Conservation (phyloP, 805 yeast species). For the Pichia pseudocactophila region DNA sequence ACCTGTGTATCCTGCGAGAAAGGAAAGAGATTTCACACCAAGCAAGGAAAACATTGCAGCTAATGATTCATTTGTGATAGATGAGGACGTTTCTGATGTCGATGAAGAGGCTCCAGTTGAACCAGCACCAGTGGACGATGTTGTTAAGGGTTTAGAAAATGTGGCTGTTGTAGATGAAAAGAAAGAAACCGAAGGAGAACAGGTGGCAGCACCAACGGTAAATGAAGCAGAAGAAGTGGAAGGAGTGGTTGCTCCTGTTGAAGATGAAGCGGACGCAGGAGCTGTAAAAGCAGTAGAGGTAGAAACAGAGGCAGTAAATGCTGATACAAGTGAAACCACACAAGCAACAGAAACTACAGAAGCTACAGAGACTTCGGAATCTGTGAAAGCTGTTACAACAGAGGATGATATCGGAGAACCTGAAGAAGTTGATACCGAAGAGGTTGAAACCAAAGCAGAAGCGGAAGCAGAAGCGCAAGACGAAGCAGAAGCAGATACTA, state of each 20-base stretch:
- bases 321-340: constrained; percentile 4
- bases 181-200: no score
- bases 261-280: no score
- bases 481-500: neutral
- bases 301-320: constrained; percentile 9
- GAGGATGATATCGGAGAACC: constrained; percentile 4
- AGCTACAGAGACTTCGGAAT: constrained; percentile 3
- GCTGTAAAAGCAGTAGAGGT: constrained; percentile 3
- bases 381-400: constrained; percentile 6
- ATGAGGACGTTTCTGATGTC: constrained; percentile 18
- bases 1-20: constrained; percentile 14
- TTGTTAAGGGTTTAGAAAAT: neutral
- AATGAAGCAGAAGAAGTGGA: constrained; percentile 11
- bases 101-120: constrained; percentile 17
- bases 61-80: constrained; percentile 24
- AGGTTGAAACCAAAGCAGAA: no score
- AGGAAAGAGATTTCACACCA: constrained; percentile 7
- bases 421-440: neutral
- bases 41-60: constrained; percentile 13
- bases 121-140: constrained; percentile 23
- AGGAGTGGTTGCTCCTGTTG: no score
- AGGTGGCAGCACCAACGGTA: no score
- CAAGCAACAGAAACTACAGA: constrained; percentile 6
- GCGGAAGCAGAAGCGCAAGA: no score
- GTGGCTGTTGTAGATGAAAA: constrained; percentile 2